Conservation (phyloP, 768 basidiomycete species). For the Porphyrellus cyaneotinctus region DNA sequence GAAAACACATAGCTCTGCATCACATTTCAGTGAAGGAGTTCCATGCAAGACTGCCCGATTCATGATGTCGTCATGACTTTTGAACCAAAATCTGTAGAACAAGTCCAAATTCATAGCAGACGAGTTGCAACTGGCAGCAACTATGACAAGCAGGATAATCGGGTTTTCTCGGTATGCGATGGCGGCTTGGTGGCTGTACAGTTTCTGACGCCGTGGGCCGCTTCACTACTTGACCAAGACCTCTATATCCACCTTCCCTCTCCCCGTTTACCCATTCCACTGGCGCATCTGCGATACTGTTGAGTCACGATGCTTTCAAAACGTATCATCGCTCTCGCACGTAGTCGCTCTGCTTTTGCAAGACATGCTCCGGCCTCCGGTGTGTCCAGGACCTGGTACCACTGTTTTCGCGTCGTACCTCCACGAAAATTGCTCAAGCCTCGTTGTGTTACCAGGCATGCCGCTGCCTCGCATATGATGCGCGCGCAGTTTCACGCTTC, state of each 20-base stretch:
- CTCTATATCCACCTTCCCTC: neutral
- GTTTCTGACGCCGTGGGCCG: no score
- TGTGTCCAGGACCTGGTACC: constrained; percentile 47
- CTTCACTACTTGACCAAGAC: no score
- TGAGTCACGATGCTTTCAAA: constrained; percentile 58
- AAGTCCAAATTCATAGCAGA: no score
- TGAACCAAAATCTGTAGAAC: no score
- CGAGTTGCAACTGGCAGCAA: no score
- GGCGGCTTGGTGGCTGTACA: constrained; percentile 18
- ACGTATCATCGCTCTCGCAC: constrained; percentile 62
- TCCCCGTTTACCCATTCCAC: no score
- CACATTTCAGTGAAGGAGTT: no score
- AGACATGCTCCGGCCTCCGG: constrained; percentile 29
- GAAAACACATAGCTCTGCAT: no score
- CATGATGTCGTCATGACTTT: no score
- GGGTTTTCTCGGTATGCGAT: constrained; percentile 7
- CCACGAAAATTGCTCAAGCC: constrained; percentile 3
- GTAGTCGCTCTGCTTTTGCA: constrained; percentile 50
- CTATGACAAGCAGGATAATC: no score
- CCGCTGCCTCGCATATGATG: constrained; percentile 43
- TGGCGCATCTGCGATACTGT: neutral
- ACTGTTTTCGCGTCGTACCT: constrained; percentile 8
- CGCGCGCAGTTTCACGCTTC: constrained; percentile 68
- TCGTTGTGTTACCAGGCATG: constrained; percentile 35
- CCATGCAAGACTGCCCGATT: no score